Evolutionary conservation across 176 grass and related monocot species (phyloP), one percentile per base, ranked within the genome.

Genomic region (Ensete glaucum): DNA sequence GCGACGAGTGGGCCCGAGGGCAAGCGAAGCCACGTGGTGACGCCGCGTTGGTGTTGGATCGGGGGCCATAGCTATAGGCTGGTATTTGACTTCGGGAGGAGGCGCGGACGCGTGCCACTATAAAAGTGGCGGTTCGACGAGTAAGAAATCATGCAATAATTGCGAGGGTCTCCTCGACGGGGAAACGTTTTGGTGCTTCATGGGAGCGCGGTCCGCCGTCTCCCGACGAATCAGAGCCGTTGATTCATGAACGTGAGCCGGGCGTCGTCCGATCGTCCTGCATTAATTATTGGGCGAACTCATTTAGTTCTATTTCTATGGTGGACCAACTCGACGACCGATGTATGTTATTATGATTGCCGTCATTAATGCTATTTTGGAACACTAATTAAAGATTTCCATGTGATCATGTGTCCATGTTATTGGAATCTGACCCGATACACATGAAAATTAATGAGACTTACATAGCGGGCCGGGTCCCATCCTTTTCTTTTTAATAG

Each of bases 351-450:
- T 26, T 11, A 26, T 29, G 15, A 43, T 7, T 5, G 15, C 34
- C 11, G 2, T 48, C 11, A 15, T 43, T 43, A 11, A 14, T 34
- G 7, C 8, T 34, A 69, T 2, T 50, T 50, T 69, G 29, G 67
- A 50, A 50, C 5, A 69, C 10, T 69, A 65, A 69, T 69, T 69
- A 69, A 69, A 69, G 43, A 11, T 19, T 69, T 69, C 67, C 67
- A 69, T 20, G 67, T 11, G 67, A 65, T 24, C 19, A 13, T 49
- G 14, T 34, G 17, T 17, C 13, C 67, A 43, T 2, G 67, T 23
- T 69, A 49, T 50, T 19, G 62, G 62, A 64, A 69, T 65, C 22
- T 69, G 2, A 34, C 1, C 48, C 67, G 6, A 10, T 20, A 50
- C 9, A 50, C 51, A n/a, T 70, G 67, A 19, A 70, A 21, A 51